phyloP scores from a whole-genome alignment of 83 land plant genomes.

The Isoetes engelmannii region DNA sequence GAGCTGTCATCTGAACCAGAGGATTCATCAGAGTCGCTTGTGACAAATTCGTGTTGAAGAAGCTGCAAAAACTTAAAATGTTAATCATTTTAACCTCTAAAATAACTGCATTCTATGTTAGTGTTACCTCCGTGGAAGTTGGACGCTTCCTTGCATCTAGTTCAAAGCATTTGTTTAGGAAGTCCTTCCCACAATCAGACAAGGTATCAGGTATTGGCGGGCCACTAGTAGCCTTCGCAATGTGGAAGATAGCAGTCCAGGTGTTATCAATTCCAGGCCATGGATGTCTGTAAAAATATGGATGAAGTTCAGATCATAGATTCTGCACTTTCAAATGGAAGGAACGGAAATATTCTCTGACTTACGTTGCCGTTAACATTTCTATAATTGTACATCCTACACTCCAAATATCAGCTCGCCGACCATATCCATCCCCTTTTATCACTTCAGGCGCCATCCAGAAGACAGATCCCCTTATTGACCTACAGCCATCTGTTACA shows the following conservation, averaged over 20 bases:
- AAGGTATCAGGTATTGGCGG: slow-evolving; percentile 30
- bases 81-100: neutral
- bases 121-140: slow-evolving; percentile 27
- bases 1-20: neutral
- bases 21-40: neutral
- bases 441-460: slow-evolving; percentile 40
- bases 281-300: slow-evolving; percentile 23
- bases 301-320: neutral
- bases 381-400: slow-evolving; percentile 41
- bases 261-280: slow-evolving; percentile 42
- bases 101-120: neutral
- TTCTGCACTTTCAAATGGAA: neutral
- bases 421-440: slow-evolving; percentile 38
- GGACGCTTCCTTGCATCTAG: slow-evolving; percentile 27
- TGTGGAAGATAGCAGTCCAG: slow-evolving; percentile 34
- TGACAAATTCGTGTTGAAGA: neutral
- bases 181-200: slow-evolving; percentile 24
- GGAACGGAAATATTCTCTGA: neutral
- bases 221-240: slow-evolving; percentile 40
- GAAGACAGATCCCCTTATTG: slow-evolving; percentile 31
- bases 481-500: slow-evolving; percentile 29
- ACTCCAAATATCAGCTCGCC: slow-evolving; percentile 40
- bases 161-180: slow-evolving; percentile 25
- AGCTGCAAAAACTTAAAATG: slow-evolving; percentile 4
- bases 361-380: slow-evolving; percentile 36